phyloP scores from a whole-genome alignment of 768 basidiomycete genomes.

The Amanita jacksonii region DNA sequence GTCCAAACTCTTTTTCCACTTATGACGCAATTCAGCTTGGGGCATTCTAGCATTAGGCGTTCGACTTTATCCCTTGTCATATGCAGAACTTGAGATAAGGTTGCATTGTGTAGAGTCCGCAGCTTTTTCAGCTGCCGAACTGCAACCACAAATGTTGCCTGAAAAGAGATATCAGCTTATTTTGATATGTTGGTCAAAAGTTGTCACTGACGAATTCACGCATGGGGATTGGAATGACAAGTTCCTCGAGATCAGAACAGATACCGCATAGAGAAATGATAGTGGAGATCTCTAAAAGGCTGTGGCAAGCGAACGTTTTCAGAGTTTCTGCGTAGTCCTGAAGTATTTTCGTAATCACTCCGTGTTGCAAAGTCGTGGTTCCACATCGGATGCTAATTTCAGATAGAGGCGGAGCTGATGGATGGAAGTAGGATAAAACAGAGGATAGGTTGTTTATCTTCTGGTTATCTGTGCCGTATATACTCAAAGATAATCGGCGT shows the following conservation, averaged over 20 bases:
- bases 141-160: conserved; percentile 26
- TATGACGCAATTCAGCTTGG: conserved; percentile 35
- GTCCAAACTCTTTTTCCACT: conserved; percentile 45
- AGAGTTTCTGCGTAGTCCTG: conserved; percentile 33
- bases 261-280: conserved; percentile 30
- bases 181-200: conserved; percentile 3
- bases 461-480: conserved; percentile 24
- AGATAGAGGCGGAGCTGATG: conserved; percentile 21
- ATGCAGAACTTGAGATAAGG: neutral
- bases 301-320: conserved; percentile 36
- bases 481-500: conserved; percentile 44
- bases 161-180: neutral
- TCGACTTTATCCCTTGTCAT: conserved; percentile 19
- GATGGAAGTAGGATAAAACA: conserved; percentile 23
- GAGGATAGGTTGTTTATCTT: conserved; percentile 21
- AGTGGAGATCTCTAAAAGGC: conserved; percentile 28
- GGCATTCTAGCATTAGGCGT: neutral
- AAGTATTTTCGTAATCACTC: conserved; percentile 34
- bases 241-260: conserved; percentile 37
- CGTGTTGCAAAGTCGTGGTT: conserved; percentile 19
- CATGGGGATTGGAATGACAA: conserved; percentile 41
- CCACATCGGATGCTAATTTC: conserved; percentile 34
- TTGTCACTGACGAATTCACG: conserved; percentile 36
- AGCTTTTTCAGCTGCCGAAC: conserved; percentile 28
- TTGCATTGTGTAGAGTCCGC: conserved; percentile 34